phyloP scores from a whole-genome alignment of 2,329 filamentous ascomycete genomes.

The Hypoxylon sp. region DNA sequence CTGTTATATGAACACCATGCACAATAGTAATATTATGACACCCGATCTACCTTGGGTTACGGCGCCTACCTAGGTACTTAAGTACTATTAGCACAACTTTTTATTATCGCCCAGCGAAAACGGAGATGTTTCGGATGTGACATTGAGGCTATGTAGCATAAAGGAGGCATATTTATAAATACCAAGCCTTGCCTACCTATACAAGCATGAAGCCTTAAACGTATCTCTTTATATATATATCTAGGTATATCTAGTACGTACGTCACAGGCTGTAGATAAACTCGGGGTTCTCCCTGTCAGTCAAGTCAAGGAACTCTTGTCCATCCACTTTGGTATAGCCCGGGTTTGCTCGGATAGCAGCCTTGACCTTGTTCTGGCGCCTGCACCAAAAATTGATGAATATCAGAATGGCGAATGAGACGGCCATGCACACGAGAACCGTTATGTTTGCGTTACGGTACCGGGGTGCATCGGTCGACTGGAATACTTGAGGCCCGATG shows the following conservation, averaged over 20 bases:
- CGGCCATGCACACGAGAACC: constrained; percentile 71
- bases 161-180: not conserved
- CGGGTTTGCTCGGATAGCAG: constrained; percentile 63
- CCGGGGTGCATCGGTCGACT: constrained; percentile 68
- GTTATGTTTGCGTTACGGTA: constrained; percentile 76
- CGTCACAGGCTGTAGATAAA: constrained; percentile 71
- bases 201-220: not conserved
- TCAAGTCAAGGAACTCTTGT: constrained; percentile 77
- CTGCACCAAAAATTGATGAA: constrained; percentile 76
- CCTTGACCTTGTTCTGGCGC: constrained; percentile 73
- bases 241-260: not conserved
- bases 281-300: constrained; percentile 75
- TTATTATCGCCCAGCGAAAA: not conserved
- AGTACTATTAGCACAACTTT: not conserved
- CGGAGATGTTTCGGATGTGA: not conserved
- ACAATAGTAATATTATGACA: too few relatives aligned
- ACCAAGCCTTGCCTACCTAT: not conserved
- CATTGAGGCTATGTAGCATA: not conserved
- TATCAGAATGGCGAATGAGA: constrained; percentile 67
- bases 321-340: constrained; percentile 75
- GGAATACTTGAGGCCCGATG: constrained; percentile 69
- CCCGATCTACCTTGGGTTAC: too few relatives aligned
- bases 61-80: too few relatives aligned
- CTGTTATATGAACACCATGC: not conserved
- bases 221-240: not conserved